These are phyloP conservation scores for Botrytis porri DNA, from an alignment of 2,329 filamentous ascomycete genomes.

Conservation along the genomic window DNA sequence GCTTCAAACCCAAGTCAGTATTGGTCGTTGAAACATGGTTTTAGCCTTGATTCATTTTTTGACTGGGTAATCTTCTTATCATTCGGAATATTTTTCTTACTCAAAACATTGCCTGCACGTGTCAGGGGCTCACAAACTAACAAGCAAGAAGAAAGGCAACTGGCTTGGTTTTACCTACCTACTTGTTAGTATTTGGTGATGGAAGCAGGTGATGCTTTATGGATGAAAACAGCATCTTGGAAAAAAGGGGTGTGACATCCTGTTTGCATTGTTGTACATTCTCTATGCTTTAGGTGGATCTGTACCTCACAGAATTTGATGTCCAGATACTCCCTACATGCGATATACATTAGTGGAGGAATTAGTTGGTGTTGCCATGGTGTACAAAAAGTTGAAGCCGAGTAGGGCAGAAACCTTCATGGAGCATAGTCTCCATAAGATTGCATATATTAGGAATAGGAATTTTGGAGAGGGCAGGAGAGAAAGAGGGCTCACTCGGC, in stretches of 20 bases:
- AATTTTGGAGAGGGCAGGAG: not conserved
- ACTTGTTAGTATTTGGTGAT: not conserved
- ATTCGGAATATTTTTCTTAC: not conserved
- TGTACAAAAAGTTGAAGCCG: constrained; percentile 12
- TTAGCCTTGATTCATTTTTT: not conserved
- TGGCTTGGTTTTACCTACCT: not conserved
- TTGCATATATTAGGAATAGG: not conserved
- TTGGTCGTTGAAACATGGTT: constrained; percentile 4
- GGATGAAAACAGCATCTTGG: not conserved
- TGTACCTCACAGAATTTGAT: constrained; percentile 1
- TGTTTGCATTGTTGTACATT: constrained; percentile 12
- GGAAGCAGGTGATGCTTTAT: not conserved
- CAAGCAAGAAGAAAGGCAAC: not conserved
- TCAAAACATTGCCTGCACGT: not conserved
- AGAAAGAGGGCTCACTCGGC: not conserved
- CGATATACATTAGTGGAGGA: not conserved
- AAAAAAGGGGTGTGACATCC: constrained; percentile 9
- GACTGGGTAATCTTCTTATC: not conserved
- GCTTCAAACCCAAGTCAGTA: not conserved
- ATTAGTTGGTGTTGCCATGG: constrained; percentile 10
- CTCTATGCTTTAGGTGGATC: not conserved
- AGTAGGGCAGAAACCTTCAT: constrained; percentile 13
- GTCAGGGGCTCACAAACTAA: not conserved
- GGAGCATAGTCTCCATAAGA: constrained; percentile 13
- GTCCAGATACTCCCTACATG: not conserved